Base-by-base conservation (phyloP, 129 eudicot genomes). In the Tagetes patula region DNA sequence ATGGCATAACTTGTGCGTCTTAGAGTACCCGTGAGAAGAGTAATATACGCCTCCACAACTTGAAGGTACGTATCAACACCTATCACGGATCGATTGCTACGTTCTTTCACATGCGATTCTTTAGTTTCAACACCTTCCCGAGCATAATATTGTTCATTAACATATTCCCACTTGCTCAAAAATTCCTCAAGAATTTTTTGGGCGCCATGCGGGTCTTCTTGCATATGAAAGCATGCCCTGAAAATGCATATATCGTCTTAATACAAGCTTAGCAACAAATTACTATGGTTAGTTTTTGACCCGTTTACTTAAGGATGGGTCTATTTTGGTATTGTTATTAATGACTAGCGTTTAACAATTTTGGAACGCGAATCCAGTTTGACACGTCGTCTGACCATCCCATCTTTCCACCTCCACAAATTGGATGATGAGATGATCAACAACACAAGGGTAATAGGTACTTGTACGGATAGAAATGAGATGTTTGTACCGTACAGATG, bases 1-100 rank as follows among this genome's bases (percentile, higher is more conserved):
- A 87, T 69, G 32, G 91, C 99, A 66, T 52, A 71, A 72, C 75
- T 75, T 10, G 74, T 74, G 68, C 78, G 82, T 68, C 69, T 70
- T 65, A 77, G 33, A 76, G 76, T 69, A 11, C 41, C 65, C 2
- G 82, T 81, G 53, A 86, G 85, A 81, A 88, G 91, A 67, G 88
- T 79, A 62, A 93, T 77, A 82, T 95, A 95, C 46, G 85, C 90
- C 76, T 95, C 95, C 66, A 95, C 94, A 82, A 91, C 84, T 83
- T 90, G 91, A 65, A 95, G 78, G 80, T 95, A 95, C 74, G 82
- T 61, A 46, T 86, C 87, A 63, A 79, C 82, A 64, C 61, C 80
- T 48, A 95, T 20, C 32, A 73, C 59, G 67, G 61, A 65, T 69
- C 58, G 64, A 72, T 46, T 75, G 56, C 42, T 50, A 82, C 75